Percentiles rank a stretch among this genome's conserved stretches.
These are phyloP conservation scores for Fusarium sp. DNA, from an alignment of 2,329 filamentous ascomycete genomes.

Conservation along the genomic window DNA sequence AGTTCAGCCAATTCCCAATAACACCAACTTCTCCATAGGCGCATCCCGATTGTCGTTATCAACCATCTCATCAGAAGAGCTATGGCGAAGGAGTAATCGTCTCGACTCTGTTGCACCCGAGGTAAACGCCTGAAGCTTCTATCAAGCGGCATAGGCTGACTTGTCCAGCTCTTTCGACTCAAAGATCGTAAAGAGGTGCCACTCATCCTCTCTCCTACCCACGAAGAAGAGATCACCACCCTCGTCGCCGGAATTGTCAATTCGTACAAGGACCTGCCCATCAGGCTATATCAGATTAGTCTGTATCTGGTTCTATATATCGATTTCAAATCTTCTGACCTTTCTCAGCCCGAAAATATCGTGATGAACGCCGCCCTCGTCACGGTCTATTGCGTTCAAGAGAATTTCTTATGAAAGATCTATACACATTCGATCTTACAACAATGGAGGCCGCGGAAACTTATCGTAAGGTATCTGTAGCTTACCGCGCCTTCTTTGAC, in stretches of 20 bases:
- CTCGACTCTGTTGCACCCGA: constrained; percentile 80
- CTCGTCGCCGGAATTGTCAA: constrained; percentile 79
- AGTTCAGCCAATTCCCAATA: constrained; percentile 6
- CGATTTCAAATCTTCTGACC: constrained; percentile 34
- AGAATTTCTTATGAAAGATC: constrained; percentile 98
- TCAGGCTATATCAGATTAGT: constrained; percentile 93
- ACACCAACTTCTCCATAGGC: constrained; percentile 58
- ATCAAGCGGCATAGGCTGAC: constrained; percentile 42
- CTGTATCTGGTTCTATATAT: neutral
- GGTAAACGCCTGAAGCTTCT: constrained; percentile 58
- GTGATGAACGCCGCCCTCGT: constrained; percentile 89
- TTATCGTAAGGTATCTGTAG: constrained; percentile 78
- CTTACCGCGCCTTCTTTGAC: constrained; percentile 83
- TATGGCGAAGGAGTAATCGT: constrained; percentile 89
- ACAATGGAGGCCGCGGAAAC: constrained; percentile 79
- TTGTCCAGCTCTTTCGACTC: constrained; percentile 78
- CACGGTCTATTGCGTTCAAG: constrained; percentile 88
- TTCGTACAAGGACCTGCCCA: constrained; percentile 87
- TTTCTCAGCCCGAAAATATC: constrained; percentile 83
- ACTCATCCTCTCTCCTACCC: constrained; percentile 89
- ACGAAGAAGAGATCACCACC: constrained; percentile 94
- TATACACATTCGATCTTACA: constrained; percentile 91
- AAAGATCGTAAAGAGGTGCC: constrained; percentile 80
- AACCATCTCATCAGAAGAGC: constrained; percentile 83
- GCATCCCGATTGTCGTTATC: constrained; percentile 88